Conservation (phyloP, 1,139 yeast species). For the Magnusiomyces tetraspermus region DNA sequence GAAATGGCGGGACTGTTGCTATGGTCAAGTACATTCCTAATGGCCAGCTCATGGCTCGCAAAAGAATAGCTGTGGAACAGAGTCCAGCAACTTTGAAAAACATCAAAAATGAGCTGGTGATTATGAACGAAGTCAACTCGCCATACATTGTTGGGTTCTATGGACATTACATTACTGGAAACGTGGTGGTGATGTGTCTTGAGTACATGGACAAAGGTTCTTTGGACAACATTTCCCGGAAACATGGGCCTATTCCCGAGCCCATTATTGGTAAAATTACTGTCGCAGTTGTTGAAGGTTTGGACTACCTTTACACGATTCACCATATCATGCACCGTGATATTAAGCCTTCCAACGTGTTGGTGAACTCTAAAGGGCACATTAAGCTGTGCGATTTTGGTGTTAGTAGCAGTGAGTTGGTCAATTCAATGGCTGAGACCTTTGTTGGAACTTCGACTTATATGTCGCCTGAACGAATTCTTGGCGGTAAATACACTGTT, state of each 20-base stretch:
- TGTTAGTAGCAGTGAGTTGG: slow-evolving; percentile 76
- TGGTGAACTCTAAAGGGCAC: slow-evolving; percentile 69
- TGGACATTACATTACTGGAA: slow-evolving; percentile 70
- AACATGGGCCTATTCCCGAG: slow-evolving; percentile 50
- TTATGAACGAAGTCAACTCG: slow-evolving; percentile 77
- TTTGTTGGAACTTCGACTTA: slow-evolving; percentile 96
- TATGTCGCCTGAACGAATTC: slow-evolving; percentile 96
- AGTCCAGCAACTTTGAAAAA: slow-evolving; percentile 76
- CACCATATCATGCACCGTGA: slow-evolving; percentile 90
- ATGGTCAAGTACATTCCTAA: slow-evolving; percentile 85
- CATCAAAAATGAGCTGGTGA: slow-evolving; percentile 76
- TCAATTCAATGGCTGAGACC: slow-evolving; percentile 89
- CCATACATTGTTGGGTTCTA: slow-evolving; percentile 81
- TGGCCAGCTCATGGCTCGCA: slow-evolving; percentile 82
- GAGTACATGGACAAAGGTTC: slow-evolving; percentile 96
- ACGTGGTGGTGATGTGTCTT: slow-evolving; percentile 79
- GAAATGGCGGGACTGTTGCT: slow-evolving; percentile 88
- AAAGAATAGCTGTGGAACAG: slow-evolving; percentile 77
- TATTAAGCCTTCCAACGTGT: slow-evolving; percentile 81
- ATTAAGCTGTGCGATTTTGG: slow-evolving; percentile 90
- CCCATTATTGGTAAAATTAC: slow-evolving; percentile 65
- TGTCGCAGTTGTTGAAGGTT: slow-evolving; percentile 67
- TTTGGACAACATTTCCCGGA: slow-evolving; percentile 60
- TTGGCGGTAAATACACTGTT: slow-evolving; percentile 84
- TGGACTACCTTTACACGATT: slow-evolving; percentile 67